phyloP scores from a whole-genome alignment of 2,329 filamentous ascomycete genomes.

The Pseudogymnoascus sp. region DNA sequence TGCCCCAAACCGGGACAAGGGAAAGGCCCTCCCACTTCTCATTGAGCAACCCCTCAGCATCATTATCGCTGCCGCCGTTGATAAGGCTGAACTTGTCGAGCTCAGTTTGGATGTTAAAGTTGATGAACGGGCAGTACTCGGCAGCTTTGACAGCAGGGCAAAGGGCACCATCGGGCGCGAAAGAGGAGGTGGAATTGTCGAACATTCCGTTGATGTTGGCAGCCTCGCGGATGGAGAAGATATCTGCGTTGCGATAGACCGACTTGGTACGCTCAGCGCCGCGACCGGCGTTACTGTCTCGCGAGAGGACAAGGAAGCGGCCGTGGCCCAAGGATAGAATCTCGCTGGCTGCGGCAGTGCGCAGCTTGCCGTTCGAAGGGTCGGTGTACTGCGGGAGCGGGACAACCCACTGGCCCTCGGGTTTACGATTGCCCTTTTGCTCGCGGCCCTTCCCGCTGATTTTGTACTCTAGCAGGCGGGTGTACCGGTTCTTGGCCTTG shows the following conservation, averaged over 20 bases:
- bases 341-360: slow-evolving; percentile 57
- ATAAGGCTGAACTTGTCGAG: slow-evolving; percentile 57
- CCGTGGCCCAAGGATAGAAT: slow-evolving; percentile 53
- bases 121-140: slow-evolving; percentile 56
- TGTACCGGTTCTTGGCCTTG: slow-evolving; percentile 45
- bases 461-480: slow-evolving; percentile 57
- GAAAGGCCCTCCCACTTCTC: slow-evolving; percentile 71
- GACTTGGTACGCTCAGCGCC: slow-evolving; percentile 45
- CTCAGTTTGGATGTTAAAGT: slow-evolving; percentile 58
- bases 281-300: slow-evolving; percentile 52
- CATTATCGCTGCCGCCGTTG: slow-evolving; percentile 52
- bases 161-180: slow-evolving; percentile 41
- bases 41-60: slow-evolving; percentile 48
- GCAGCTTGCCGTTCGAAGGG: slow-evolving; percentile 35
- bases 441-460: slow-evolving; percentile 37
- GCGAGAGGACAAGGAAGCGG: slow-evolving; percentile 58
- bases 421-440: neutral
- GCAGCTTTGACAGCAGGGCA: slow-evolving; percentile 46
- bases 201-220: slow-evolving; percentile 48
- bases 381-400: slow-evolving; percentile 51
- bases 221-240: slow-evolving; percentile 54
- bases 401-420: slow-evolving; percentile 50
- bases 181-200: slow-evolving; percentile 32
- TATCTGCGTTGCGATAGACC: slow-evolving; percentile 59
- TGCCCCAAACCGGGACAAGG: slow-evolving; percentile 44